Conservation (phyloP, 148 eudicot species). For the Polygonum maritimum region DNA sequence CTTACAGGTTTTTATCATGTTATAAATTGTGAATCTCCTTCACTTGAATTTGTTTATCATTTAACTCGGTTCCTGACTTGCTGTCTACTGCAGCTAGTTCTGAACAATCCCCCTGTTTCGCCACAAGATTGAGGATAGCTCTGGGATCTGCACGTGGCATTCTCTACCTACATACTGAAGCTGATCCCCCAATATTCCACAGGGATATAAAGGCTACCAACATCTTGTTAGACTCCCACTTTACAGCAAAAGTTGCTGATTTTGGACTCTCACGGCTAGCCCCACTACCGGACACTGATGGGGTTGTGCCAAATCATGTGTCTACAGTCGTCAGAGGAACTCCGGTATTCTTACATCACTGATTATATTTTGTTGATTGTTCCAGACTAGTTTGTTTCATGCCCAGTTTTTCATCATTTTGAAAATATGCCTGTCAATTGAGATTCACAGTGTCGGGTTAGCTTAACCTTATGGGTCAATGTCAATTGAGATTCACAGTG, state of each 20-base stretch:
- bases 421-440: background rate
- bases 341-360: constrained; percentile 35
- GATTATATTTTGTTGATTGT: background rate
- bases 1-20: constrained; percentile 1
- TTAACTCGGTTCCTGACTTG: background rate
- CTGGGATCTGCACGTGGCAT: constrained; percentile 76
- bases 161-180: constrained; percentile 84
- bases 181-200: constrained; percentile 92
- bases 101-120: constrained; percentile 31
- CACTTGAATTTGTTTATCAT: background rate
- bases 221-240: constrained; percentile 62
- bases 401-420: background rate
- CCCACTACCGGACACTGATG: constrained; percentile 64
- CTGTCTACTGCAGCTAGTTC: constrained; percentile 11
- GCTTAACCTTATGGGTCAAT: background rate
- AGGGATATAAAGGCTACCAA: constrained; percentile 87
- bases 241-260: constrained; percentile 79
- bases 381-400: background rate
- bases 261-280: constrained; percentile 88
- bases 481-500: background rate
- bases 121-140: constrained; percentile 53
- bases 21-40: background rate
- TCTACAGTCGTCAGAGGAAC: constrained; percentile 90
- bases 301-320: constrained; percentile 51
- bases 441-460: background rate